These are phyloP conservation scores for Aspergillus neoniger DNA, from an alignment of 2,329 filamentous ascomycete genomes.

Conservation along the genomic window DNA sequence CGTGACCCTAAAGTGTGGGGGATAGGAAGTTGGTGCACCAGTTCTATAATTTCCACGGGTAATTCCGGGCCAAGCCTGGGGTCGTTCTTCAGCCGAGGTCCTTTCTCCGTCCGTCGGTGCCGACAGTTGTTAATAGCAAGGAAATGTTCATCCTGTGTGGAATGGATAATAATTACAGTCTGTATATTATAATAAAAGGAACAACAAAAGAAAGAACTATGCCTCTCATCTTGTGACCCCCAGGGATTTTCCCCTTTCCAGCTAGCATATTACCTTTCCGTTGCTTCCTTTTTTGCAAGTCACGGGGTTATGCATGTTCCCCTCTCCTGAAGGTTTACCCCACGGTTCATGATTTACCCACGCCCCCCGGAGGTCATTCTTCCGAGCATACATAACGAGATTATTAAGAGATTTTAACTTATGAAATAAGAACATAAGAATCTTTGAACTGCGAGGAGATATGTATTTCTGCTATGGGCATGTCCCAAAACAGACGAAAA, in stretches of 20 bases:
- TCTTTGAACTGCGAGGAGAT: neutral
- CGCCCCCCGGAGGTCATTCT: slow-evolving; percentile 8
- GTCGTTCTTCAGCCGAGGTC: slow-evolving; percentile 16
- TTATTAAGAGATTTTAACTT: neutral
- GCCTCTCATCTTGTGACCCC: neutral
- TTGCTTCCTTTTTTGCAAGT: neutral
- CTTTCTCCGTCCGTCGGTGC: slow-evolving; percentile 8
- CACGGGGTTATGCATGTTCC: too few relatives aligned
- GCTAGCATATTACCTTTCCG: neutral
- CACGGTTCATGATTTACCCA: slow-evolving; percentile 24
- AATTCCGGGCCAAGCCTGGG: slow-evolving; percentile 17
- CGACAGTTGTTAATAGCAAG: slow-evolving; percentile 1
- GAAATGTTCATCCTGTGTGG: neutral
- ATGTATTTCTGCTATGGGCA: neutral
- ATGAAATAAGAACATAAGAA: neutral
- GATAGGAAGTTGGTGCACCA: neutral
- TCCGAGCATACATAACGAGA: neutral
- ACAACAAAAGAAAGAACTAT: neutral
- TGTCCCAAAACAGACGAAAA: neutral
- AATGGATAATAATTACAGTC: neutral
- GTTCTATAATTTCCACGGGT: neutral
- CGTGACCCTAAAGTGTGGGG: neutral
- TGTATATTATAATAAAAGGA: neutral
- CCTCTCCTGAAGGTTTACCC: neutral
- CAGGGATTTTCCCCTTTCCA: neutral